phyloP scores from a whole-genome alignment of 352 stramenopile species.

The Globisporangium lucens region DNA sequence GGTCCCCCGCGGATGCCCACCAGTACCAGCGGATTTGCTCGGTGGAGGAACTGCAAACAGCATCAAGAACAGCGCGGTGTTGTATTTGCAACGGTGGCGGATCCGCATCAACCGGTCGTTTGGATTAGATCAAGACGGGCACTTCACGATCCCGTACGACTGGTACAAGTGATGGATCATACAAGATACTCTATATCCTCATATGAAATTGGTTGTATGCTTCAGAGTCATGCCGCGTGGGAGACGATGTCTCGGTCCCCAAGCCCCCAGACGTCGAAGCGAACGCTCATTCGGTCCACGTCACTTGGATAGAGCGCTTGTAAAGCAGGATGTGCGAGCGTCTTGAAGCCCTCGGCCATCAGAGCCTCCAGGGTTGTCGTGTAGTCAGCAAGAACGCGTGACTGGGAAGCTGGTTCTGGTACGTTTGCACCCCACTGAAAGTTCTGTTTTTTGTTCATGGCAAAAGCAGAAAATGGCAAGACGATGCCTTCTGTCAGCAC shows the following conservation, averaged over 20 bases:
- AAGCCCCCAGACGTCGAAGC: constrained; percentile 29
- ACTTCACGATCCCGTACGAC: constrained; percentile 40
- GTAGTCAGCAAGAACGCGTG: not conserved
- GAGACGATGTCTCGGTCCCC: constrained; percentile 18
- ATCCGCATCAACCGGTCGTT: constrained; percentile 35
- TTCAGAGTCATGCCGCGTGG: not conserved
- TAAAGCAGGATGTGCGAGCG: constrained; percentile 18
- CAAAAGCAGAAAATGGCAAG: not conserved
- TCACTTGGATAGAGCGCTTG: constrained; percentile 20
- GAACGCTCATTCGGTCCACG: constrained; percentile 14
- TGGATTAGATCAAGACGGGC: constrained; percentile 39
- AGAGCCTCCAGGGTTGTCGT: constrained; percentile 12
- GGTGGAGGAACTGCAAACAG: not conserved
- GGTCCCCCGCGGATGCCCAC: too few species aligned
- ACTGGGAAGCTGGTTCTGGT: not conserved
- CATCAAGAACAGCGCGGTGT: constrained; percentile 4
- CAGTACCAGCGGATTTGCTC: too few species aligned
- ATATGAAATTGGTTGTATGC: not conserved
- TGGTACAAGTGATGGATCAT: constrained; percentile 23
- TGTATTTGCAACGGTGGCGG: constrained; percentile 26
- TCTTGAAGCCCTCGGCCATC: constrained; percentile 18
- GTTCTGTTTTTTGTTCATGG: not conserved
- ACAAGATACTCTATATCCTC: not conserved
- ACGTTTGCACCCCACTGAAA: not conserved
- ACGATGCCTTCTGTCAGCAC: not conserved